These are phyloP conservation scores for Citrus reticulata DNA, from an alignment of 345 rosid genomes.

Conservation along the genomic window DNA sequence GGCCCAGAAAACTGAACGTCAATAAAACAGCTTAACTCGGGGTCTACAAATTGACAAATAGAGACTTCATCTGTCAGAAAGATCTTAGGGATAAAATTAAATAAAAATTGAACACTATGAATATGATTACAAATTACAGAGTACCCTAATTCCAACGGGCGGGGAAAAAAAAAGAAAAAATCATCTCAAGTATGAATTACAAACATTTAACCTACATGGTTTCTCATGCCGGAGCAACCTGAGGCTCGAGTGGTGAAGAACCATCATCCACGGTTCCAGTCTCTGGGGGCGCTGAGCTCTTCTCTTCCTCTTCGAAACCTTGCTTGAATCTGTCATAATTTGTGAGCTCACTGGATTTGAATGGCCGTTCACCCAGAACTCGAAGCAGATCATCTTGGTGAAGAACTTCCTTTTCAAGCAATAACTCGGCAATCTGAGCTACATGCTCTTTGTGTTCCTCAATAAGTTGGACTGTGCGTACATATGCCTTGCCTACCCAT, in stretches of 20 bases:
- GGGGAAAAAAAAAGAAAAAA: neutral
- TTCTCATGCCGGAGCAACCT: slow-evolving; percentile 55
- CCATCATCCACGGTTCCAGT: slow-evolving; percentile 42
- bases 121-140: slow-evolving; percentile 4
- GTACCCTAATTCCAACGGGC: neutral
- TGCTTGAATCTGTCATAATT: slow-evolving; percentile 76
- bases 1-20: neutral
- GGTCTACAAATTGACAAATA: neutral
- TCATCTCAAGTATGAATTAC: slow-evolving; percentile 6
- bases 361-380: slow-evolving; percentile 86
- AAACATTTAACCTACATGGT: neutral
- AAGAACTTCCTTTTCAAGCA: slow-evolving; percentile 83
- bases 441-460: slow-evolving; percentile 76
- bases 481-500: slow-evolving; percentile 81
- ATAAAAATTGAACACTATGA: neutral
- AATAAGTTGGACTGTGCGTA: slow-evolving; percentile 52
- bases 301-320: slow-evolving; percentile 57
- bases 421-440: slow-evolving; percentile 74
- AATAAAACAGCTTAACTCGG: neutral
- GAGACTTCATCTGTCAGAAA: neutral
- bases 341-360: slow-evolving; percentile 53
- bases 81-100: neutral
- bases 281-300: slow-evolving; percentile 19
- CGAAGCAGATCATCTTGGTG: slow-evolving; percentile 72
- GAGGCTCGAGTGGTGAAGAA: slow-evolving; percentile 57